A percentile compares a stretch with the other conserved stretches of the same genome.
Evolutionary conservation across 352 stramenopile species (phyloP).

Genomic region (Globisporangium emineosum): DNA sequence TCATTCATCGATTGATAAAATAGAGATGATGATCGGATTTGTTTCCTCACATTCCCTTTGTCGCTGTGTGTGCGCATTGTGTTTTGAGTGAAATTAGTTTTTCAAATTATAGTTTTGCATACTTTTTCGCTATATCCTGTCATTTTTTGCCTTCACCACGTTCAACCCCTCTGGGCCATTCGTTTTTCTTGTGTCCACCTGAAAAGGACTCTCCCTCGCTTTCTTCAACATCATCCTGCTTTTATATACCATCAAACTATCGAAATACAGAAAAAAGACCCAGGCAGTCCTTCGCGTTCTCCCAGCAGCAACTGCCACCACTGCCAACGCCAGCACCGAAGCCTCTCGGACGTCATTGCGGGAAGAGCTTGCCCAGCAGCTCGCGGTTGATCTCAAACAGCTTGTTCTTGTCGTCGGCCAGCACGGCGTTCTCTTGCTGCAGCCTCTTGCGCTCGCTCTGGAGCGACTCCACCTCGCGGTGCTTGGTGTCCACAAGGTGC

Average conservation of each 20-base stretch:
- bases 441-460: slow-evolving; percentile 55
- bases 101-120: slow-evolving; percentile 14
- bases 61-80: neutral
- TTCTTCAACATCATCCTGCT: slow-evolving; percentile 7
- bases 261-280: slow-evolving; percentile 13
- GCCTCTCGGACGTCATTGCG: slow-evolving; percentile 34
- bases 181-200: neutral
- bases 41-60: neutral
- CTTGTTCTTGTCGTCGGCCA: slow-evolving; percentile 77
- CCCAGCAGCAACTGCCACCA: neutral
- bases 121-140: slow-evolving; percentile 8
- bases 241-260: slow-evolving; percentile 11
- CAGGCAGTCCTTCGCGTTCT: neutral
- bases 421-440: slow-evolving; percentile 63
- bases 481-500: slow-evolving; percentile 43
- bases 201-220: slow-evolving; percentile 5
- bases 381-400: slow-evolving; percentile 77
- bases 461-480: slow-evolving; percentile 51
- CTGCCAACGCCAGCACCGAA: neutral
- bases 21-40: slow-evolving; percentile 3
- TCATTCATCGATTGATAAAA: slow-evolving; percentile 1
- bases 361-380: slow-evolving; percentile 61
- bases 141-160: neutral
- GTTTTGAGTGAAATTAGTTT: slow-evolving; percentile 7
- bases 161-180: neutral